A percentile compares a stretch with the other conserved stretches of the same genome.
Evolutionary conservation across 2,329 filamentous ascomycete species (phyloP).

Genomic region (Calonectria pteridis): DNA sequence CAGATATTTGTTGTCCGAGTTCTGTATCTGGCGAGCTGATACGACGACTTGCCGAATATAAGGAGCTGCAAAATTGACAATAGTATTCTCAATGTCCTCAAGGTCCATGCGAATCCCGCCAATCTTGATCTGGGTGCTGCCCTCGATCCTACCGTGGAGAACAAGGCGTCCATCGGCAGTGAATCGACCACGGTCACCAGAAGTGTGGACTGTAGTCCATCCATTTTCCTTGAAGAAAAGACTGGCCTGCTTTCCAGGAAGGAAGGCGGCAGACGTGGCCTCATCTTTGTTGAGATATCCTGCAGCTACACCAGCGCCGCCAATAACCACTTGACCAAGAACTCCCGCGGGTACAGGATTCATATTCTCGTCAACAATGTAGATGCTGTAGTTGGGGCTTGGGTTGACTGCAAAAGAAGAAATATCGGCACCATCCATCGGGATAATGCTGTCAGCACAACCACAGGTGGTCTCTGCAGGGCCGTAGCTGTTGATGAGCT

Average conservation of each 20-base stretch:
- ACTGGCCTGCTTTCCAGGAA: background rate
- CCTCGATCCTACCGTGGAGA: background rate
- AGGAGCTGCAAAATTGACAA: background rate
- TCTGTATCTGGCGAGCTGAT: background rate
- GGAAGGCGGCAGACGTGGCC: background rate
- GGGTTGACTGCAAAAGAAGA: background rate
- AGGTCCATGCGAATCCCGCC: background rate
- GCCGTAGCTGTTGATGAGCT: conserved; percentile 16
- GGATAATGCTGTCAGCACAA: conserved; percentile 11
- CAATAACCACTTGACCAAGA: conserved; percentile 40
- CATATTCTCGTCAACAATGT: conserved; percentile 54
- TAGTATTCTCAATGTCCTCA: background rate
- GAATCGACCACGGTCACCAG: background rate
- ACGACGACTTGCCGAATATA: background rate
- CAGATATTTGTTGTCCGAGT: background rate
- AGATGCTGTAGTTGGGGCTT: conserved; percentile 51
- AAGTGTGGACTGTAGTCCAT: background rate
- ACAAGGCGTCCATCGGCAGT: background rate
- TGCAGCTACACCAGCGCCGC: conserved; percentile 54
- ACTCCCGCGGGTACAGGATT: conserved; percentile 27
- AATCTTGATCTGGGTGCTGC: background rate
- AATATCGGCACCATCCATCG: background rate
- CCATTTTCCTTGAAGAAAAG: background rate
- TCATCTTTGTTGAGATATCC: conserved; percentile 54
- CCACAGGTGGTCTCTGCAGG: background rate